Evolutionary conservation across 805 yeast genomes (phyloP).

Genomic region (Kluyveromyces aestuarii): DNA sequence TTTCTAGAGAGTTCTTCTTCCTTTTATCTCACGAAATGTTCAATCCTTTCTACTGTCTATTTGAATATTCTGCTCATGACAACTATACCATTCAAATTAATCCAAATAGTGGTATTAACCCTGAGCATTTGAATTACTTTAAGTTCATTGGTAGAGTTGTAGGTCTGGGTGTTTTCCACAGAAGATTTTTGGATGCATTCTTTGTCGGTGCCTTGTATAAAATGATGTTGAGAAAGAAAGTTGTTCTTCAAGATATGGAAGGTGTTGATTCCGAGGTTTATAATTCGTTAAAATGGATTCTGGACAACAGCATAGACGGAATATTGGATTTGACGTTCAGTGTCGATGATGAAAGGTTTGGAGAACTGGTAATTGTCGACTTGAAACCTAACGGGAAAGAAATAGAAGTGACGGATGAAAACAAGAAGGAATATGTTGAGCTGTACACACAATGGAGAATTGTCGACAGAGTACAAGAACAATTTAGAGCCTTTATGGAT

Average conservation of each 20-base stretch:
- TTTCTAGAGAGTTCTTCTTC: slow-evolving; percentile 95
- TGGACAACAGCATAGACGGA: slow-evolving; percentile 88
- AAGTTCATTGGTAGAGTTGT: slow-evolving; percentile 97
- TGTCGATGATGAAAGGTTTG: slow-evolving; percentile 88
- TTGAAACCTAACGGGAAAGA: slow-evolving; percentile 82
- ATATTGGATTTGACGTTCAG: slow-evolving; percentile 83
- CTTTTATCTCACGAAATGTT: slow-evolving; percentile 96
- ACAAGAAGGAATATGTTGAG: slow-evolving; percentile 92
- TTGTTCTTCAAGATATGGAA: slow-evolving; percentile 93
- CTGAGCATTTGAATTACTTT: slow-evolving; percentile 96
- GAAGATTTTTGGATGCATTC: slow-evolving; percentile 95
- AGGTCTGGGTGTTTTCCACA: slow-evolving; percentile 96
- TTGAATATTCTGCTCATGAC: slow-evolving; percentile 96
- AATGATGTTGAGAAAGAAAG: slow-evolving; percentile 94
- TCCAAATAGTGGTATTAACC: slow-evolving; percentile 94
- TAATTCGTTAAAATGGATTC: slow-evolving; percentile 89
- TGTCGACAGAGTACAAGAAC: slow-evolving; percentile 86
- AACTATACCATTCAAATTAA: slow-evolving; percentile 96
- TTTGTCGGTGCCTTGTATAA: slow-evolving; percentile 97
- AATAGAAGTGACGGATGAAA: slow-evolving; percentile 88
- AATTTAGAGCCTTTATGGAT: slow-evolving; percentile 90
- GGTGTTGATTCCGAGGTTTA: slow-evolving; percentile 97
- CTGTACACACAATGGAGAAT: slow-evolving; percentile 94
- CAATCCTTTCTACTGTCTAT: slow-evolving; percentile 94
- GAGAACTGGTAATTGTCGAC: slow-evolving; percentile 83